Evolutionary conservation across 495 filamentous ascomycete species (phyloP).

Genomic region (Talaromyces borbonicus): DNA sequence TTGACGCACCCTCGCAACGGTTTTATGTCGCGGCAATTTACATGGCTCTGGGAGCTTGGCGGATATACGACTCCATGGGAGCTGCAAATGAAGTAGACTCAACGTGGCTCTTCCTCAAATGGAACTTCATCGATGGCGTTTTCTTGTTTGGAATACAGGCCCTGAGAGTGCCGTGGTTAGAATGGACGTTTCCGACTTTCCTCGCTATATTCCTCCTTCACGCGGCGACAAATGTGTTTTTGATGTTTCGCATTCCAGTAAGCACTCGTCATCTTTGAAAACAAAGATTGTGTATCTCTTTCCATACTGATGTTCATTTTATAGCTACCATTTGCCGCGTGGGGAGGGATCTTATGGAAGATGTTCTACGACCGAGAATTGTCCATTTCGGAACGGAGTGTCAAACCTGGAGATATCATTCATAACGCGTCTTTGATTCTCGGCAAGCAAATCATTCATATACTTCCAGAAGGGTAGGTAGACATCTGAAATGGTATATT

Average conservation of each 20-base stretch:
- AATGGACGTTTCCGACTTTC: slow-evolving; percentile 69
- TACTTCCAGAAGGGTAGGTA: slow-evolving; percentile 84
- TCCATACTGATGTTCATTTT: neutral
- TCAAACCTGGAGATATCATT: slow-evolving; percentile 75
- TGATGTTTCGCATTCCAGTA: slow-evolving; percentile 88
- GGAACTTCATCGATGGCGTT: slow-evolving; percentile 69
- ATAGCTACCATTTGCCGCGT: slow-evolving; percentile 56
- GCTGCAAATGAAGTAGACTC: slow-evolving; percentile 69
- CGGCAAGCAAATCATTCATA: slow-evolving; percentile 92
- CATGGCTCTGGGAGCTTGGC: slow-evolving; percentile 60
- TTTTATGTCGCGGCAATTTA: slow-evolving; percentile 76
- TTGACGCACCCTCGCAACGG: slow-evolving; percentile 84
- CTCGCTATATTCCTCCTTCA: slow-evolving; percentile 56
- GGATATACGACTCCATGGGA: slow-evolving; percentile 74
- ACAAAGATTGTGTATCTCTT: neutral
- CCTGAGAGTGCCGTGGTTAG: slow-evolving; percentile 88
- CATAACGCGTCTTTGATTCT: slow-evolving; percentile 88
- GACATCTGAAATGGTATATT: neutral
- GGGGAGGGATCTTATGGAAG: slow-evolving; percentile 58
- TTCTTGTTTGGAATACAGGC: slow-evolving; percentile 79
- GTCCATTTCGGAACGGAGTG: slow-evolving; percentile 77
- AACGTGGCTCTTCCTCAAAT: slow-evolving; percentile 85
- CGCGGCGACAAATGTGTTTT: slow-evolving; percentile 60
- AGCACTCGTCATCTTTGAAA: slow-evolving; percentile 13
- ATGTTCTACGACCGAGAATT: slow-evolving; percentile 82